Base-by-base conservation (phyloP, 1,284 basidiomycete genomes). In the Ceratobasidium theobromae region DNA sequence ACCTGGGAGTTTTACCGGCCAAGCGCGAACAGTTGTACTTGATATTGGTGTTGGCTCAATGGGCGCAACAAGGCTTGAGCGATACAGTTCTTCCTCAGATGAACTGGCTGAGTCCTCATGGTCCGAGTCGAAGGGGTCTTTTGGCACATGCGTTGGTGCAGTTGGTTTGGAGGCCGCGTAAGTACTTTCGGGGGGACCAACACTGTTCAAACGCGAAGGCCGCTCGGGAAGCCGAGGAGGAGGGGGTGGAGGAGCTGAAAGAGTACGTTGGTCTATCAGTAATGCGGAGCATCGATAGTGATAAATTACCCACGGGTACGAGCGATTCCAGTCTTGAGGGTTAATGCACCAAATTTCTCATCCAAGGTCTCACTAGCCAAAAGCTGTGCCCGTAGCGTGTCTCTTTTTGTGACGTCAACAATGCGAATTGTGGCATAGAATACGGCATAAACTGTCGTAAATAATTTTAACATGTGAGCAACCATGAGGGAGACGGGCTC, bases 371-470 rank as follows among this genome's bases (percentile, higher is more conserved):
- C 86, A 21, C 84, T 85, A 1, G 86, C 84, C 11, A 89, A 78
- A 8, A 93, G 76, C 71, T 93, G 75, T 55, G 85, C 85, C 16
- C 87, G 86, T 14, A 98, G 78, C 1, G 82, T 80, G 0, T 85
- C 82, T 62, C 87, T 86, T 75, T 91, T 95, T 4, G 78, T 80
- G 23, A 85, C 77, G 74, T 99, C 93, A 40, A 98, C 82, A 27
- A 89, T 82, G 51, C 89, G 83, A 28, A 96, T 85, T 55, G 88
- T 84, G 0, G 87, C 86, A 54, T 85, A 81, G 77, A 98, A 94
- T 4, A 91, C 77, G 1, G 88, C 93, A 72, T 91, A 96, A 0
- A 99, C 95, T 91, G 67, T 18, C 48, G 16, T 18, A 25, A 43
- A 45, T 46, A n/a, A 41, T 18, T 23, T 18, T 9, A 52, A 33